These are phyloP conservation scores for Fusarium veterinarium DNA, from an alignment of 2,329 filamentous ascomycete genomes.

Conservation along the genomic window DNA sequence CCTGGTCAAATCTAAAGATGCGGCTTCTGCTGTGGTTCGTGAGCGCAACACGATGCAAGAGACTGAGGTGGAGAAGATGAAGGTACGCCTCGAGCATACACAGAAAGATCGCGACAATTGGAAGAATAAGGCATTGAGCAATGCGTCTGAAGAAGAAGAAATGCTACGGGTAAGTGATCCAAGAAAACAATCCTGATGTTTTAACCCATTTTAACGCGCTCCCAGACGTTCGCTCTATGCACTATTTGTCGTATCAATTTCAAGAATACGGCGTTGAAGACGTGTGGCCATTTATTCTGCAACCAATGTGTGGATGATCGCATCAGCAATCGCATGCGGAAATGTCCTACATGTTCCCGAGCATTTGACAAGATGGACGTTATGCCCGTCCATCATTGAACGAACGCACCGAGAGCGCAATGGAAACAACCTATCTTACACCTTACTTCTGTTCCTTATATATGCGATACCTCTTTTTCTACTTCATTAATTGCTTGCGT, in stretches of 20 bases:
- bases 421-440: slow-evolving; percentile 16
- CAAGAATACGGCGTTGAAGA: slow-evolving; percentile 93
- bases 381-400: slow-evolving; percentile 74
- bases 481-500: slow-evolving; percentile 43
- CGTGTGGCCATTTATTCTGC: slow-evolving; percentile 96
- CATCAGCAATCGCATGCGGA: slow-evolving; percentile 88
- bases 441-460: slow-evolving; percentile 18
- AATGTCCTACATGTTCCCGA: slow-evolving; percentile 94
- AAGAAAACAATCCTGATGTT: neutral
- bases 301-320: slow-evolving; percentile 89
- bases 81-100: slow-evolving; percentile 79
- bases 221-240: slow-evolving; percentile 69
- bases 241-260: slow-evolving; percentile 93
- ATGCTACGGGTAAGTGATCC: slow-evolving; percentile 80
- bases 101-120: slow-evolving; percentile 87
- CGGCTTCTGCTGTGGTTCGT: slow-evolving; percentile 61
- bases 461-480: slow-evolving; percentile 42
- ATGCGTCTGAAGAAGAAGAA: slow-evolving; percentile 84
- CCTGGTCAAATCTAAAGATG: slow-evolving; percentile 80
- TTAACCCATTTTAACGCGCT: slow-evolving; percentile 36
- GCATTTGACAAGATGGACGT: slow-evolving; percentile 92
- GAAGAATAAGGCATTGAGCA: slow-evolving; percentile 84
- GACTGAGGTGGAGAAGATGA: slow-evolving; percentile 82
- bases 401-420: slow-evolving; percentile 3
- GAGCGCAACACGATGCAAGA: slow-evolving; percentile 73